Base-by-base conservation (phyloP, 805 yeast species). In the Yarrowia porcina region DNA sequence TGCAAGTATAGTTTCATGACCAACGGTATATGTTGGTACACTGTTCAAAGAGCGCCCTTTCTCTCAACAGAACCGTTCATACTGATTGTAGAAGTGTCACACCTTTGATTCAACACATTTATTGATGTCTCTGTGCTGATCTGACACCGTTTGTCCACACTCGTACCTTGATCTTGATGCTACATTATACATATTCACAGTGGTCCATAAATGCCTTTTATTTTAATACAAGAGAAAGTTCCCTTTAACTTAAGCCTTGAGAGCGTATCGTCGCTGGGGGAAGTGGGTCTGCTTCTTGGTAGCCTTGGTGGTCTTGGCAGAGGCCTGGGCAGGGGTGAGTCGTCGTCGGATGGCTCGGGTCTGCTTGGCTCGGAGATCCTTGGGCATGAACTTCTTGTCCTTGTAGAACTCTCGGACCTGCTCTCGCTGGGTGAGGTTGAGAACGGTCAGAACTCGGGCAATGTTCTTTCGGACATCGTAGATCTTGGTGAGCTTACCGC, bases 321-420 rank as follows among this genome's bases (percentile, higher is more conserved):
- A 76, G 78, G 89, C 87, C 84, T 94, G 97, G 80, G 80, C 80
- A 77, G 88, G 83, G 80, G 97, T 86, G 78, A 94, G 85, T 78
- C 87, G 85, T 86, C 98, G 89, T 89, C 99, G 93, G 82, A 93
- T 82, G 80, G 99, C 98, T 88, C 98, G 93, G 82, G 99, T 94
- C 89, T 94, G 90, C 93, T 94, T 94, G 75, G 91, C 96, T 85
- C 98, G 93, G 83, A 94, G 86, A 80, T 92, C 97, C 85, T 93
- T 92, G 85, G 99, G 98, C 80, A 85, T 84, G 87, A 86, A 89
- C 83, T 90, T 92, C 74, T 75, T 74, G 73, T 69, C 70, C 87
- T 89, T 88, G 93, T 92, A 92, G 85, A 89, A 88, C 77, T 88
- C 94, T 82, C 90, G 90, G 78, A 90, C 97, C 74, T 87, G 86